Evolutionary conservation across 2,329 filamentous ascomycete genomes (phyloP), one percentile per base, ranked within the genome.

Genomic region (Aureobasidium sp.): DNA sequence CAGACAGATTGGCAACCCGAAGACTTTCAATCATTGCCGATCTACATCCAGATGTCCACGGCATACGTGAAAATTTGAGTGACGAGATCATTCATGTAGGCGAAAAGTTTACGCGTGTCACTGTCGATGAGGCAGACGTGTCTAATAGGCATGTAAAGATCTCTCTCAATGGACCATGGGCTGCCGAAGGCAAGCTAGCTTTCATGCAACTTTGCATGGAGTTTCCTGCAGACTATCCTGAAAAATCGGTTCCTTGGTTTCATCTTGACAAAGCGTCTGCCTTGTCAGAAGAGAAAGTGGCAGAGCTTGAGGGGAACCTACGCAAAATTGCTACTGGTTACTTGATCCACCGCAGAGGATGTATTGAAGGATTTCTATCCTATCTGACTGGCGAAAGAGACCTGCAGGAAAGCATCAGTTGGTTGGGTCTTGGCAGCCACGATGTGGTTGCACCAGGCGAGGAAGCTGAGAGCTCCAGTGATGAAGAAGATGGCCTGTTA

Each of bases 381-480:
- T 87, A 84, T 70, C 78, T 86, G 8, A 72, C 86, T 34, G 83
- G 84, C 7, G 84, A 86, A 68, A 79, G 80, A 62, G 77, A 74
- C 61, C 73, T 87, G 5, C 80, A 86, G 64, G 83, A 87, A 44
- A 84, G 80, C 64, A 76, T 84, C 13, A 68, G 67, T 62, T 72
- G 77, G 52, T 75, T 78, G 50, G 84, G 87, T 12, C 81, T 76
- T 39, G 73, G 77, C 50, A 83, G 87, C 15, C 81, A 85, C 66
- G 86, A 89, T 8, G 84, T 60, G 68, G 77, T 66, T 73, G 76
- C 64, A 66, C 78, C 55, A 71, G 72, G 51, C 41, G 65, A 63
- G 20, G 61, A 63, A 41, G 69, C 63, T 29, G 90, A 94, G 66
- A 93, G 90, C 67, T 97, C 91, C 3, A 95, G 89, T 68, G 76